Evolutionary conservation across 371 early-diverging fungal genomes (phyloP), one percentile per base, ranked within the genome.

Genomic region (Zancudomyces culisetae): DNA sequence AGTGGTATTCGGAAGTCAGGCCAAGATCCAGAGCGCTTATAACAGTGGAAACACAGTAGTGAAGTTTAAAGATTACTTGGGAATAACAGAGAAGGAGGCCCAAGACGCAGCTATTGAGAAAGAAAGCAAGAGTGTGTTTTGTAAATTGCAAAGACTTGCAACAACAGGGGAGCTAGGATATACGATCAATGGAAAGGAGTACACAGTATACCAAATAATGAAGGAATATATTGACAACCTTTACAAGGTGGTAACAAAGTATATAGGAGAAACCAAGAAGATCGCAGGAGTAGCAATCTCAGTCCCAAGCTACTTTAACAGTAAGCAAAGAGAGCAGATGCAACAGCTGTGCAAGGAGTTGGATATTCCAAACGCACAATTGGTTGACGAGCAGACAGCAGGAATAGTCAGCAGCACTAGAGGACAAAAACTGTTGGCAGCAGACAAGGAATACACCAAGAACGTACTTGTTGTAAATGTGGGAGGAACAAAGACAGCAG

Each of bases 321-420:
- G 86, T 28, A 68, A 64, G 50, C 94, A 97, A 69, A 77, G 87
- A 51, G 72, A 77, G 47, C 88, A 84, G 39, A 71, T 98, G 27
- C 69, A 72, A 45, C 69, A 73, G 51, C 87, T 95, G 22, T 88
- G 89, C 52, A 73, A 76, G 30, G 79, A 76, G 52, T 96, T 98
- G 26, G 98, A 96, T 21, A 78, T 99, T 59, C 75, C 80, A 42
- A 83, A 87, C 20, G 62, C 86, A 45, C 83, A 90, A 71, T 75
- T 92, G 43, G 74, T 98, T 20, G 79, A 86, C 52, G 99, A 99
- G 71, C 92, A 98, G 45, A 83, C 87, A 53, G 98, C 98, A 27
- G 97, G 98, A 57, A 90, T 87, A 28, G 73, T 98, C 52, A 88
- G 95, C 40, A 98, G 93, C 62, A 80, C 83, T 58, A 71, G 81